These are phyloP conservation scores for Solanum paucissectum DNA, from an alignment of 257 asterid species.

Conservation along the genomic window DNA sequence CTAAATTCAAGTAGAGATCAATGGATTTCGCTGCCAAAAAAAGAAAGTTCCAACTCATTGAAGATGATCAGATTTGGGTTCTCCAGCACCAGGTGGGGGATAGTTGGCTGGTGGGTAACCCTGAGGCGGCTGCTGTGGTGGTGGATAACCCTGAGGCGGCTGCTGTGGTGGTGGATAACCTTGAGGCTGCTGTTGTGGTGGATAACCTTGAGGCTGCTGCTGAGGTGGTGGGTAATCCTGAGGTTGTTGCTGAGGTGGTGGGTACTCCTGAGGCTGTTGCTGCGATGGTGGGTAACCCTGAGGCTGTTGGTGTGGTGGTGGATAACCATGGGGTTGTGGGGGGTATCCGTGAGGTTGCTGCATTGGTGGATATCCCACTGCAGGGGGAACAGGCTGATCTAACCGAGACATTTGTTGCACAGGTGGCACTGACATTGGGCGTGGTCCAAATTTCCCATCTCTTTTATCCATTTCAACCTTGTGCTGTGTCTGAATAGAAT, in stretches of 20 bases:
- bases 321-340: constrained; percentile 1
- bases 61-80: neutral
- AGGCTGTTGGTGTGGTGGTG: neutral
- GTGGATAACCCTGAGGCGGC: neutral
- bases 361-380: constrained; percentile 19
- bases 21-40: neutral
- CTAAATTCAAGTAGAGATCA: neutral
- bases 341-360: constrained; percentile 7
- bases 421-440: constrained; percentile 23
- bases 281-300: constrained; percentile 5
- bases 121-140: neutral
- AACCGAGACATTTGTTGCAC: constrained; percentile 28
- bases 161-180: neutral
- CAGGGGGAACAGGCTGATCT: constrained; percentile 18
- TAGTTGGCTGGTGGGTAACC: constrained; percentile 12
- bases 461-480: constrained; percentile 34
- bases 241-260: neutral
- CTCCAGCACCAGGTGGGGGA: constrained; percentile 2
- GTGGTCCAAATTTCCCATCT: constrained; percentile 21
- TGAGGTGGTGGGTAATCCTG: constrained; percentile 1
- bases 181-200: neutral
- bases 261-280: neutral
- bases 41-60: neutral
- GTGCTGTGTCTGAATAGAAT: constrained; percentile 27
- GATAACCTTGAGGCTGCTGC: neutral